Percentiles rank a stretch among this genome's conserved stretches.
phyloP scores from a whole-genome alignment of 1,284 basidiomycete genomes.

The Rhodotorula sp. region DNA sequence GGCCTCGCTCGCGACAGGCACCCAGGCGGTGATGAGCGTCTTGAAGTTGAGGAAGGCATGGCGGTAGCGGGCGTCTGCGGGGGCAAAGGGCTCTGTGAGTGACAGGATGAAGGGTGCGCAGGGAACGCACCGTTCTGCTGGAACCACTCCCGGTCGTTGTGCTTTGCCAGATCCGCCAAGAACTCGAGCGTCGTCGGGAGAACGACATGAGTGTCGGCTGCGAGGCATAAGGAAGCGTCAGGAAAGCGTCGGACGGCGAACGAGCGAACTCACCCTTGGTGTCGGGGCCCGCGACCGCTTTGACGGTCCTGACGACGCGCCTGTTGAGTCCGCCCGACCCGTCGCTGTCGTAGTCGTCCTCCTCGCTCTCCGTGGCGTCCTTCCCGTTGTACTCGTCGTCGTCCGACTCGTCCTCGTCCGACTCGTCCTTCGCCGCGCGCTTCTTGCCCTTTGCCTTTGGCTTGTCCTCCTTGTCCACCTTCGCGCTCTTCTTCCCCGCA shows the following conservation, averaged over 20 bases:
- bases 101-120: not conserved
- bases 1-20: conserved; percentile 44
- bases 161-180: conserved; percentile 38
- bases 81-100: not conserved
- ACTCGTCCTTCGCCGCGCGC: conserved; percentile 14
- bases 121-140: conserved; percentile 27
- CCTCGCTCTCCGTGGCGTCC: not conserved
- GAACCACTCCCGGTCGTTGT: conserved; percentile 48
- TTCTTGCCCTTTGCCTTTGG: conserved; percentile 7
- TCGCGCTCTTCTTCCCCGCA: not conserved
- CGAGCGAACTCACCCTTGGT: conserved; percentile 17
- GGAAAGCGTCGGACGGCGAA: not conserved
- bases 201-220: conserved; percentile 39
- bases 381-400: conserved; percentile 3
- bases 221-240: not conserved
- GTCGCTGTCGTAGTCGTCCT: conserved; percentile 11
- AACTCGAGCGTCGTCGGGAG: conserved; percentile 45
- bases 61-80: conserved; percentile 37
- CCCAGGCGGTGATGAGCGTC: conserved; percentile 44
- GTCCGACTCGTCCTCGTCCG: conserved; percentile 17
- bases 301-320: conserved; percentile 22
- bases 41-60: conserved; percentile 44
- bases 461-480: not conserved
- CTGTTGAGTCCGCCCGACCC: conserved; percentile 32
- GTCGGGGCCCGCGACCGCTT: conserved; percentile 30